Conservation (phyloP, 257 asterid species). For the Plantago major region DNA sequence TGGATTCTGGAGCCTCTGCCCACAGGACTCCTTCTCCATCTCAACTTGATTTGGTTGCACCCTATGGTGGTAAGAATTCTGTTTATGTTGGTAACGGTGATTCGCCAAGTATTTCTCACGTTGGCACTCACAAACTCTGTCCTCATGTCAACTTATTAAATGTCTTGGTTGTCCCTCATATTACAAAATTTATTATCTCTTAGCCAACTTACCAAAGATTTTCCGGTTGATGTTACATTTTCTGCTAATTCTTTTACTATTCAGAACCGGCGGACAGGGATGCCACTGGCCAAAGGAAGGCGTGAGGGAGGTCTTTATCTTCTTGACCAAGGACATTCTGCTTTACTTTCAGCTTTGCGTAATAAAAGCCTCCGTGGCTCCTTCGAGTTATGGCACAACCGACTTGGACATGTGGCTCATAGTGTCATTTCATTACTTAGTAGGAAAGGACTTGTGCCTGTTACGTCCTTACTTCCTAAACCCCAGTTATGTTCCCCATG, state of each 20-base stretch:
- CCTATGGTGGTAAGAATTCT: neutral
- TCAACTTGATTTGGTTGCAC: neutral
- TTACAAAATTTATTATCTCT: neutral
- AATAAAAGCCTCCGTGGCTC: neutral
- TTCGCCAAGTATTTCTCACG: neutral
- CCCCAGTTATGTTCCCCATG: too few relatives aligned
- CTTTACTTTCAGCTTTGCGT: neutral
- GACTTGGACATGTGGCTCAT: too few relatives aligned
- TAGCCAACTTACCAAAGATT: neutral
- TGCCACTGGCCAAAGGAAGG: neutral
- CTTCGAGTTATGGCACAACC: too few relatives aligned
- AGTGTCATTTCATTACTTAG: too few relatives aligned
- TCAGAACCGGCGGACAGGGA: neutral
- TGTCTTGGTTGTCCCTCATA: neutral
- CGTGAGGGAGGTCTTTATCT: neutral
- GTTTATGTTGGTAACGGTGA: neutral
- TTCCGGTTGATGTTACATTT: neutral
- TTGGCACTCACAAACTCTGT: neutral
- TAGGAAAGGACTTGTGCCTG: too few relatives aligned
- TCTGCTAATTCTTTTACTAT: neutral
- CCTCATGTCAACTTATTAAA: neutral
- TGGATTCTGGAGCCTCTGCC: neutral
- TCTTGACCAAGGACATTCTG: neutral
- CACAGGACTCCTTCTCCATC: neutral
- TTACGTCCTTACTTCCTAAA: too few relatives aligned